Conservation (phyloP, 169 alveolate genomes). For the Plasmodium gallinaceum region DNA sequence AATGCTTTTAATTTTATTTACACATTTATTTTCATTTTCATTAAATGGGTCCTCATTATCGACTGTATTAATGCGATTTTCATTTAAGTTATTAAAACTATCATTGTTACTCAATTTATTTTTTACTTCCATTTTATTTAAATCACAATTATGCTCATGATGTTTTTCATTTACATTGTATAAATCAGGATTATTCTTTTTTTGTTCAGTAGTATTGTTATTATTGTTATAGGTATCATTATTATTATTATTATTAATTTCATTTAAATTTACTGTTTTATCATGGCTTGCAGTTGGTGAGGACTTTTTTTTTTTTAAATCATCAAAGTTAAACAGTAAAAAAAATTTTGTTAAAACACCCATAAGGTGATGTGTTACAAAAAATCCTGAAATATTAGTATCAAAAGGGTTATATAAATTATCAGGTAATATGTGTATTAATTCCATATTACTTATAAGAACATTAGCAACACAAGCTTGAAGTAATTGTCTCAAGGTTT, state of each 20-base stretch:
- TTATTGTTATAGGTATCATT: too few relatives aligned
- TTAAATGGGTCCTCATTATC: neutral
- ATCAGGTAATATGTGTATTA: constrained; percentile 60
- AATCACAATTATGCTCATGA: neutral
- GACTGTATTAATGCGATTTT: neutral
- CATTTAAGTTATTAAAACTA: neutral
- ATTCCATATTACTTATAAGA: constrained; percentile 67
- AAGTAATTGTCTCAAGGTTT: constrained; percentile 80
- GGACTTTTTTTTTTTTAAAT: constrained; percentile 19
- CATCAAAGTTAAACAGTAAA: constrained; percentile 62
- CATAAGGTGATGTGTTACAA: constrained; percentile 72
- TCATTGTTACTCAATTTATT: neutral
- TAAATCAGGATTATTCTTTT: too few relatives aligned
- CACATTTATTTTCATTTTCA: neutral
- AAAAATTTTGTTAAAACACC: constrained; percentile 77
- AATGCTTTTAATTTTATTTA: neutral
- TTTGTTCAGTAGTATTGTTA: too few relatives aligned
- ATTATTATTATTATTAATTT: neutral
- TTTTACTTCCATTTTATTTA: neutral
- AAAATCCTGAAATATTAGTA: constrained; percentile 50
- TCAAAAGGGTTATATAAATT: constrained; percentile 42
- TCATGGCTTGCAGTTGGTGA: neutral
- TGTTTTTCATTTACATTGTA: neutral
- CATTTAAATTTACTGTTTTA: neutral
- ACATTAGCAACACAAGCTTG: constrained; percentile 83